Evolutionary conservation across 768 basidiomycete species (phyloP).

Genomic region (Boletellus emodensis): DNA sequence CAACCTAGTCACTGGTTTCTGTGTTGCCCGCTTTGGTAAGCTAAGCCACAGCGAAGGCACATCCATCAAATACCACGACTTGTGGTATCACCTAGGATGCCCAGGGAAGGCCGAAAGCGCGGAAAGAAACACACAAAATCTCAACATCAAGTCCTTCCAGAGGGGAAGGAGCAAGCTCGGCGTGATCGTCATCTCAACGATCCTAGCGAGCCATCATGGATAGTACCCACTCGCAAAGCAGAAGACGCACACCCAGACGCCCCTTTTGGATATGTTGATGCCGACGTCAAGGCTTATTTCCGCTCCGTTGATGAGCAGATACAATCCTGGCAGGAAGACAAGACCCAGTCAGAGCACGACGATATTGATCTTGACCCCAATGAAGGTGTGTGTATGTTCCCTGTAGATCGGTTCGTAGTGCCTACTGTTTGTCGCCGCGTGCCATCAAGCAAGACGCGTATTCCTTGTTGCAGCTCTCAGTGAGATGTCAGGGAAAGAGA

Average conservation of each 20-base stretch:
- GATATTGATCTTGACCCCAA: constrained; percentile 57
- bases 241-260: constrained; percentile 55
- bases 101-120: constrained; percentile 69
- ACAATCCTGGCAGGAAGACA: constrained; percentile 70
- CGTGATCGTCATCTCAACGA: constrained; percentile 1
- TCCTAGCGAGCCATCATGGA: constrained; percentile 65
- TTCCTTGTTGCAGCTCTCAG: constrained; percentile 80
- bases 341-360: constrained; percentile 40
- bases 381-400: constrained; percentile 48
- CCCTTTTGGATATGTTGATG: constrained; percentile 87
- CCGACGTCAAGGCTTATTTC: constrained; percentile 91
- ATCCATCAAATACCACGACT: no score
- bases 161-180: not conserved
- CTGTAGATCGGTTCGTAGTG: not conserved
- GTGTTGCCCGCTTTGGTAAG: constrained; percentile 9
- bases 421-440: not conserved
- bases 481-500: constrained; percentile 86
- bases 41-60: not conserved
- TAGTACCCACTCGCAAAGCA: constrained; percentile 41
- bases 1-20: not conserved
- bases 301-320: constrained; percentile 84
- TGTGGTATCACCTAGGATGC: constrained; percentile 42
- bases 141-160: constrained; percentile 18
- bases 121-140: constrained; percentile 71
- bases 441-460: constrained; percentile 57